Conservation (phyloP, 2,329 filamentous ascomycete species). For the Stagonosporopsis vannaccii region DNA sequence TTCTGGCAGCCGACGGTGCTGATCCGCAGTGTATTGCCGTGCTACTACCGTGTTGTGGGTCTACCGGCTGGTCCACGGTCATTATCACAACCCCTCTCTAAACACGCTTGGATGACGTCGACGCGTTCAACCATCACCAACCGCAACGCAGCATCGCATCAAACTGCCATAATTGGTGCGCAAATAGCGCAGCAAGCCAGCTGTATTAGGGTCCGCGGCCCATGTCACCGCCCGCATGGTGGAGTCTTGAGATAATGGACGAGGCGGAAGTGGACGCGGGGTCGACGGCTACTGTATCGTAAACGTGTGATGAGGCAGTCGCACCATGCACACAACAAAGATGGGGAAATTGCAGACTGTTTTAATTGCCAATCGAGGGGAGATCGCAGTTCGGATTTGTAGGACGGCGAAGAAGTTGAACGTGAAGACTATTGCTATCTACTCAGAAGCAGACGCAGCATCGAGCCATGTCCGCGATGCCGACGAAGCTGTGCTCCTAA, state of each 20-base stretch:
- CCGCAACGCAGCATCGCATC: conserved; percentile 12
- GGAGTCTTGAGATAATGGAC: conserved; percentile 1
- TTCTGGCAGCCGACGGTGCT: neutral
- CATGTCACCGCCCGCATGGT: conserved; percentile 4
- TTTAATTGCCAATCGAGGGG: conserved; percentile 66
- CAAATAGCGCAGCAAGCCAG: neutral
- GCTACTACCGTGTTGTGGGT: conserved; percentile 17
- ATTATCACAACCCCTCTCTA: conserved; percentile 22
- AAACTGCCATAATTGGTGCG: conserved; percentile 6
- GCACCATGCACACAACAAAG: conserved; percentile 4
- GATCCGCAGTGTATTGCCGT: conserved; percentile 9
- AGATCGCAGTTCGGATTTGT: conserved; percentile 63
- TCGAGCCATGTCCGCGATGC: conserved; percentile 61
- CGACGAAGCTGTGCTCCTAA: conserved; percentile 61
- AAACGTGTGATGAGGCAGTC: neutral
- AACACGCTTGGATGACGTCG: conserved; percentile 25
- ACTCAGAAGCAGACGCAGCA: conserved; percentile 63
- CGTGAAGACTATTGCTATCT: conserved; percentile 64
- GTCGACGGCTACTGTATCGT: neutral
- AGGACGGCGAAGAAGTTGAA: conserved; percentile 59
- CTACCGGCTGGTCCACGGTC: conserved; percentile 8
- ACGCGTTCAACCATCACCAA: conserved; percentile 16
- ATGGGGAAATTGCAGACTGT: conserved; percentile 59
- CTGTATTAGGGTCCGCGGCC: neutral
- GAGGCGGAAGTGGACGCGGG: conserved; percentile 13